phyloP scores from a whole-genome alignment of 805 yeast species.

The Metschnikowia continentalis region DNA sequence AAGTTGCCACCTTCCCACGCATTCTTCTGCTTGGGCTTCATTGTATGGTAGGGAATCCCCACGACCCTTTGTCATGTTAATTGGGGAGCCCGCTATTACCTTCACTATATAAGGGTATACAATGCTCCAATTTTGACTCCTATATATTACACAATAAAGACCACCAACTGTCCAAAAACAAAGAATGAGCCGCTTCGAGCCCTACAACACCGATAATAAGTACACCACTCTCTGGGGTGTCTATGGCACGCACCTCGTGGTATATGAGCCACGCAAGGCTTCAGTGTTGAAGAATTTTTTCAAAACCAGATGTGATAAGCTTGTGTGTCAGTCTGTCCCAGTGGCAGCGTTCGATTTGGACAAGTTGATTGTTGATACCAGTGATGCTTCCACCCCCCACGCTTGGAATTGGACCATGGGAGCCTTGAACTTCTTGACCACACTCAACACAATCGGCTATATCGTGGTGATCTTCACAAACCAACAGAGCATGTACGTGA shows the following conservation, averaged over 20 bases:
- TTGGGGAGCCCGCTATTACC: background rate
- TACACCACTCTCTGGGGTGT: background rate
- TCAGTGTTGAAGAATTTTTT: background rate
- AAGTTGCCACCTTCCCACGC: background rate
- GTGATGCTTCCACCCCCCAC: background rate
- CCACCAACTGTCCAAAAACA: background rate
- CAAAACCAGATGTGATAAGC: background rate
- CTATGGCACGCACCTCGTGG: background rate
- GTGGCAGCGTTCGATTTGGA: background rate
- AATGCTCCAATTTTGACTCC: background rate
- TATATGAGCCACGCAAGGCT: background rate
- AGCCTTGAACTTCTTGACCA: background rate
- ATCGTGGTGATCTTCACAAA: background rate
- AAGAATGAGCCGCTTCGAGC: background rate
- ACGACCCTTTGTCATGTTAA: background rate
- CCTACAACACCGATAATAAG: background rate
- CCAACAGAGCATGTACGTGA: background rate
- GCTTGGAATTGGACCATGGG: background rate
- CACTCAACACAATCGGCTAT: background rate
- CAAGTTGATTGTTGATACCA: background rate
- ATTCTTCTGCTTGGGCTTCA: background rate
- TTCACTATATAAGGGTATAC: background rate
- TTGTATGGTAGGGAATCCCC: background rate
- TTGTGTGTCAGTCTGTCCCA: background rate
- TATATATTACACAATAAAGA: background rate